Conservation (phyloP, 2,329 filamentous ascomycete genomes). For the Fusarium verticillioides region DNA sequence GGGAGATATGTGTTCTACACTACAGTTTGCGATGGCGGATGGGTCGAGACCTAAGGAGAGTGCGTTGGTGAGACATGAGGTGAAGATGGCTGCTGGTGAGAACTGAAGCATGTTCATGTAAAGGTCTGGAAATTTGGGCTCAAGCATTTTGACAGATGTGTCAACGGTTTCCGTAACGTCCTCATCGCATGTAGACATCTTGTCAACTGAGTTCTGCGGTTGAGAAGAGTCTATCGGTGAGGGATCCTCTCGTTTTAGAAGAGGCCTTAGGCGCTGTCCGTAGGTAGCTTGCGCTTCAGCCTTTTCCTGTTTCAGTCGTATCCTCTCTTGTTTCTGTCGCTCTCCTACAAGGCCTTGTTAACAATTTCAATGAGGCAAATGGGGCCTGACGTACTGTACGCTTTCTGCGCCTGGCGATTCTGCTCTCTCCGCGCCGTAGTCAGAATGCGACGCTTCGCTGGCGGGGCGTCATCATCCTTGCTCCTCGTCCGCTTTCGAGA, state of each 20-base stretch:
- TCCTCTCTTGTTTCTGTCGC: constrained; percentile 26
- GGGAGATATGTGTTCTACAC: constrained; percentile 29
- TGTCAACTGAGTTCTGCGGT: rapidly evolving
- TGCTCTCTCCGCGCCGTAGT: constrained; percentile 42
- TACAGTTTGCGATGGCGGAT: constrained; percentile 18
- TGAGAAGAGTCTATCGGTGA: rapidly evolving
- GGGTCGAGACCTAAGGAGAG: constrained; percentile 31
- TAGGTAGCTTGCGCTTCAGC: not conserved
- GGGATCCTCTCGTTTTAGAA: not conserved
- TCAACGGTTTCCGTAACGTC: no score
- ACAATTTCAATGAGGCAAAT: no score
- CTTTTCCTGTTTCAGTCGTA: not conserved
- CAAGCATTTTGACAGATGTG: not conserved
- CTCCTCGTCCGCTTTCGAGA: not conserved
- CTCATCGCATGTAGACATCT: rapidly evolving
- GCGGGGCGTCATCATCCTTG: not conserved
- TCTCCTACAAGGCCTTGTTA: constrained; percentile 19
- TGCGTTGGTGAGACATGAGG: constrained; percentile 39
- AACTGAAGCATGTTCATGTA: constrained; percentile 34
- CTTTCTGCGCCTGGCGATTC: constrained; percentile 41
- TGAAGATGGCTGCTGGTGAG: constrained; percentile 28
- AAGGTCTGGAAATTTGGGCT: constrained; percentile 3
- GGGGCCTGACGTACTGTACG: constrained; percentile 24
- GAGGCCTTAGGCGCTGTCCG: not conserved
- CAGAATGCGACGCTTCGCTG: constrained; percentile 22